Base-by-base conservation (phyloP, 192 early-diverging fungal species). In the Paraglomus occultum region DNA sequence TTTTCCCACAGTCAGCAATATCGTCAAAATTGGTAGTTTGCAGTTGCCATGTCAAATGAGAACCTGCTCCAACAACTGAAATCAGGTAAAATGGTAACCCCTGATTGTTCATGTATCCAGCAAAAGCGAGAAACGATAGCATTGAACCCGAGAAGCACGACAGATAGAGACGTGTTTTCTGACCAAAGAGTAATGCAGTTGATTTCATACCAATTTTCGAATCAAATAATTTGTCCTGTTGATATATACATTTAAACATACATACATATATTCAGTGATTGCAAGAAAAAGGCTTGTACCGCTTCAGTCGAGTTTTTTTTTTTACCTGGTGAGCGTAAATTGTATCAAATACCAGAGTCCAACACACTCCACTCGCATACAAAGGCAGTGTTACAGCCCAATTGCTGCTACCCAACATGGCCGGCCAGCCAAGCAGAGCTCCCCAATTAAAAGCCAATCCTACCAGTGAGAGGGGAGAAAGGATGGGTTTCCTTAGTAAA, bases 341-440 rank as follows among this genome's bases (percentile, higher is more conserved):
- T 6, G 95, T 97, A 76, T 98, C 96, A 78, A 97, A 98, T 6
- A 94, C 87, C 7, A 98, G 80, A 6, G 96, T 98, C 96, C 96
- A 98, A 40, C 87, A 87, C 6, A 96, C 82, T 1, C 94, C 94
- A 0, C 90, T 88, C 9, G 80, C 80, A 71, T 98, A 98, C 0
- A 98, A 78, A 6, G 95, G 95, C 5, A 92, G 78, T 14, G 84
- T 83, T 8, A 94, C 92, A 0, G 77, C 18, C 85, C 88, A 88
- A 55, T 95, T 80, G 43, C 83, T 76, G 0, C 75, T 72, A 6
- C 87, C 90, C 8, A 84, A 74, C 71, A 98, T 86, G 5, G 94
- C 94, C 0, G 92, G 81, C 81, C 90, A 95, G 43, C 96, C 96
- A 2, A 94, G 77, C 9, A 98, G 76, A 5, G 92, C 90, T 23